Evolutionary conservation across 164 flowering plant genomes (phyloP).

Genomic region (Macadamia integrifolia): DNA sequence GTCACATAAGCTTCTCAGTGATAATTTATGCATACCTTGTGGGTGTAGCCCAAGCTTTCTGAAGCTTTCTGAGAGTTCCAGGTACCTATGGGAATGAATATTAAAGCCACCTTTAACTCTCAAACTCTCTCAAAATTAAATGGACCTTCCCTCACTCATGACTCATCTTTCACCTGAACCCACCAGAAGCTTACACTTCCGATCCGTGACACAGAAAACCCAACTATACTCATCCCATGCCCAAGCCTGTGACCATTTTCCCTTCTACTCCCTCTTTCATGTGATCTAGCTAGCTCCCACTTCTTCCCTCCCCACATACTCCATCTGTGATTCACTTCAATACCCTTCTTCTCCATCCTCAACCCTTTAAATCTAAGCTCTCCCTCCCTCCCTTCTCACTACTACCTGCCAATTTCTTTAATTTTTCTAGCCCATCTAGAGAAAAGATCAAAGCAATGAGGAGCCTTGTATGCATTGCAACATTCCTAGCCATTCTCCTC

Average conservation of each 20-base stretch:
- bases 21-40: not conserved
- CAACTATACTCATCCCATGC: constrained; percentile 5
- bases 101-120: not conserved
- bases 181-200: constrained; percentile 8
- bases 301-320: constrained; percentile 5
- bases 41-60: not conserved
- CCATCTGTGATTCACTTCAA: constrained; percentile 46
- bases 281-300: constrained; percentile 12
- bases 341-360: constrained; percentile 9
- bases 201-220: constrained; percentile 9
- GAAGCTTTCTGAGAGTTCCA: not conserved
- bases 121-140: not conserved
- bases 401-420: not conserved
- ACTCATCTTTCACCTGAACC: constrained; percentile 1
- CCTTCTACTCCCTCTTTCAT: constrained; percentile 15
- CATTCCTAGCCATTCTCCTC: constrained; percentile 18
- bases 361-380: constrained; percentile 7
- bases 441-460: constrained; percentile 18
- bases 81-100: not conserved
- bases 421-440: too few species aligned
- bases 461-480: constrained; percentile 12
- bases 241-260: constrained; percentile 19
- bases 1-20: constrained; percentile 11
- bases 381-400: not conserved
- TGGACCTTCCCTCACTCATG: too few species aligned